Conservation (phyloP, 2,329 filamentous ascomycete genomes). For the Trichophyton simii region DNA sequence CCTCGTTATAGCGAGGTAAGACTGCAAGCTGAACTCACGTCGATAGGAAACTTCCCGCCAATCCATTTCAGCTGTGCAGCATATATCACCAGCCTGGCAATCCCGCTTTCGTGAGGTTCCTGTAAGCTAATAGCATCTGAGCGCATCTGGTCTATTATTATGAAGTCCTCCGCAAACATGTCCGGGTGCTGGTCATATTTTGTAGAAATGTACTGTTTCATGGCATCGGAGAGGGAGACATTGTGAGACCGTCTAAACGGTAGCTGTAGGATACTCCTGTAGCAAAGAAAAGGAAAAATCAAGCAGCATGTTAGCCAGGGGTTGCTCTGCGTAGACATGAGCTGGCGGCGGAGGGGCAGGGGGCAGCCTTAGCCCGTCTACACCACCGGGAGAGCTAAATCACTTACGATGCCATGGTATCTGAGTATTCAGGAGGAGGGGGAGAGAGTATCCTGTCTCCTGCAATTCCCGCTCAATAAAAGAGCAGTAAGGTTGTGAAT, state of each 20-base stretch:
- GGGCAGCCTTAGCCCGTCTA: not conserved
- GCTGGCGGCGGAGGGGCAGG: not conserved
- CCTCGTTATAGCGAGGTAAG: not conserved
- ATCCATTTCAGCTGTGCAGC: constrained; percentile 89
- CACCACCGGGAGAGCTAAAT: not conserved
- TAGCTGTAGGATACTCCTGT: constrained; percentile 50
- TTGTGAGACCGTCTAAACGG: constrained; percentile 79
- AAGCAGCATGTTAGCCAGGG: not conserved
- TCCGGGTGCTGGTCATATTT: constrained; percentile 99
- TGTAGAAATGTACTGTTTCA: constrained; percentile 88
- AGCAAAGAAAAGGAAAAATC: not conserved
- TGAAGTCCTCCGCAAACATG: constrained; percentile 84
- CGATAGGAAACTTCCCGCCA: constrained; percentile 88
- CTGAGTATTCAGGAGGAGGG: not conserved
- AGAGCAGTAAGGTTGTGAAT: not conserved
- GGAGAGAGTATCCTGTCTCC: not conserved
- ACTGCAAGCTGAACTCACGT: constrained; percentile 43
- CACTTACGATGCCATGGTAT: not conserved
- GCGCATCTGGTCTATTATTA: constrained; percentile 71
- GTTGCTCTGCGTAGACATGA: not conserved
- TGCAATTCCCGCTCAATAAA: not conserved
- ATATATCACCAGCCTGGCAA: constrained; percentile 80
- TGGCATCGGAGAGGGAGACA: constrained; percentile 65
- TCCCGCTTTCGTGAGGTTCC: constrained; percentile 75
- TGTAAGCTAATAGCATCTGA: constrained; percentile 77